phyloP scores from a whole-genome alignment of 23 red algal genomes.

The Porphyridium purpureum region DNA sequence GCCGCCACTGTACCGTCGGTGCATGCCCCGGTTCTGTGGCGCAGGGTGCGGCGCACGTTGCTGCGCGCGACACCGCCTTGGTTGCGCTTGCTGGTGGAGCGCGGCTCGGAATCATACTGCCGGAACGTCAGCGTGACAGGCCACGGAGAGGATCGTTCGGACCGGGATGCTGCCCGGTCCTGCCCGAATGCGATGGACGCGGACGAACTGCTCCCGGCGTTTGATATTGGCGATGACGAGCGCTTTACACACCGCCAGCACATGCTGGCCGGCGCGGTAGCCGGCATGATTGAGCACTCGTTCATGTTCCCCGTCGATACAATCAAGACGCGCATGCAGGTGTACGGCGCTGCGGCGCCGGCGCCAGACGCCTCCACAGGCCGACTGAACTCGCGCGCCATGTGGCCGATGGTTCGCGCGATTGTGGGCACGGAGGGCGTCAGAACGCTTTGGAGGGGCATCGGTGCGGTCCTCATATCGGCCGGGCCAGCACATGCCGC shows the following conservation, averaged over 20 bases:
- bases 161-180: no score
- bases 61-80: no score
- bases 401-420: constrained; percentile 62
- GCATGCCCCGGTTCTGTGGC: no score
- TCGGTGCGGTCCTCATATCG: background rate
- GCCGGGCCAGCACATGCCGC: constrained; percentile 65
- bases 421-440: constrained; percentile 56
- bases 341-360: constrained; percentile 31
- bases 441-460: background rate
- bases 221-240: constrained; percentile 2
- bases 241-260: constrained; percentile 20
- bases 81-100: no score
- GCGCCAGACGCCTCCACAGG: constrained; percentile 11
- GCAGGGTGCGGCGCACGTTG: no score
- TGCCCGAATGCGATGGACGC: no score
- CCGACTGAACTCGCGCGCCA: constrained; percentile 9
- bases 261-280: constrained; percentile 76
- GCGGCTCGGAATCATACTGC: no score
- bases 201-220: no score
- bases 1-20: no score
- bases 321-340: constrained; percentile 95
- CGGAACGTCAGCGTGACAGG: no score
- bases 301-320: constrained; percentile 84
- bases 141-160: no score
- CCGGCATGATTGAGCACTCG: constrained; percentile 81